Conservation (phyloP, 108 stramenopile genomes). For the Epipyxis sp. region DNA sequence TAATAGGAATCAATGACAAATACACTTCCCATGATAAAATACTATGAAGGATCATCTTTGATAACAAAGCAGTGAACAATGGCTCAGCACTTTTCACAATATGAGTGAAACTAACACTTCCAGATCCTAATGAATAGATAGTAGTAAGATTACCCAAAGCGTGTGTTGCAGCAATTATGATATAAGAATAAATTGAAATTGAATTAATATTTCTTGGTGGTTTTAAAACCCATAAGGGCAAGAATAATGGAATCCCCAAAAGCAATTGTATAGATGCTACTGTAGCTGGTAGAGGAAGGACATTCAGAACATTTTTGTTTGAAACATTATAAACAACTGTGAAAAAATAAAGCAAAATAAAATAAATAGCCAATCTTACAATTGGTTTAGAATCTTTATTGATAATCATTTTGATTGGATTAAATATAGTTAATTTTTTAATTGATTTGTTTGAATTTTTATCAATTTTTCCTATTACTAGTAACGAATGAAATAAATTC, state of each 20-base stretch:
- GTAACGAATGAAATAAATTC: too few species aligned
- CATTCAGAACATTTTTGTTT: constrained; percentile 11
- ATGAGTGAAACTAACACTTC: constrained; percentile 55
- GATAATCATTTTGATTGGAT: too few species aligned
- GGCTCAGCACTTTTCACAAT: constrained; percentile 56
- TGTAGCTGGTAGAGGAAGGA: constrained; percentile 7
- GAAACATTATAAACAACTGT: constrained; percentile 30
- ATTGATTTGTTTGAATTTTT: too few species aligned
- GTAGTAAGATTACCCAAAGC: constrained; percentile 46
- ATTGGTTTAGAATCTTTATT: too few species aligned
- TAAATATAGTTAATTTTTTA: too few species aligned
- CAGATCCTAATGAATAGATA: constrained; percentile 48
- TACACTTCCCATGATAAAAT: neutral
- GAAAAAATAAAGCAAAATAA: constrained; percentile 13
- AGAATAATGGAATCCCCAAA: constrained; percentile 21
- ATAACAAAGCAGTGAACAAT: constrained; percentile 49
- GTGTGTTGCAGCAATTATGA: constrained; percentile 12
- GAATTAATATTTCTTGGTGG: constrained; percentile 3
- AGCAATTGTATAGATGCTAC: neutral
- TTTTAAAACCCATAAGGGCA: constrained; percentile 16
- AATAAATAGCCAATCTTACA: neutral
- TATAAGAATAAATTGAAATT: neutral
- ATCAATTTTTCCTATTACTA: too few species aligned
- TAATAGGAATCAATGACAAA: constrained; percentile 66
- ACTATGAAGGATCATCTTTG: constrained; percentile 39